Evolutionary conservation across 1,284 basidiomycete genomes (phyloP).

Genomic region (Heterobasidion irregulare): DNA sequence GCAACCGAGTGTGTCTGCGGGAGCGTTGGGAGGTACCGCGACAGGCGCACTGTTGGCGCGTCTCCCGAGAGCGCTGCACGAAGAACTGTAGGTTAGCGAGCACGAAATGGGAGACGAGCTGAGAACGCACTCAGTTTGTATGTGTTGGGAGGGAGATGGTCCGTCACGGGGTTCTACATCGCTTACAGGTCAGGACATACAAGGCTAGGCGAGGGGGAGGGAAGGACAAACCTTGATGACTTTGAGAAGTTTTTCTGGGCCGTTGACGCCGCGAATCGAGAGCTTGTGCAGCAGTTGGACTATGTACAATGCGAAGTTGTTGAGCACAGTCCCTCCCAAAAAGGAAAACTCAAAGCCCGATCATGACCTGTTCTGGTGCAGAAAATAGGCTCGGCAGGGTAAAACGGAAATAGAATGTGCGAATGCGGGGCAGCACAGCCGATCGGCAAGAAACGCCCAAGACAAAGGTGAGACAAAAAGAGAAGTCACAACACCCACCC

Average conservation of each 20-base stretch:
- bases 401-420: no score
- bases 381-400: no score
- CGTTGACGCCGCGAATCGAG: slow-evolving; percentile 92
- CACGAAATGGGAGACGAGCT: not conserved
- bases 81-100: slow-evolving; percentile 1
- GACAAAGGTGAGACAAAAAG: not conserved
- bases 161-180: slow-evolving; percentile 83
- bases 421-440: not conserved
- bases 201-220: not conserved
- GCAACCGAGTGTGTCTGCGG: slow-evolving; percentile 87
- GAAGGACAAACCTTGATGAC: slow-evolving; percentile 74
- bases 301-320: slow-evolving; percentile 20
- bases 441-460: not conserved
- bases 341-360: no score
- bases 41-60: slow-evolving; percentile 77
- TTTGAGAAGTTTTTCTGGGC: slow-evolving; percentile 93
- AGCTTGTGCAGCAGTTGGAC: slow-evolving; percentile 97
- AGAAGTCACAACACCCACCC: slow-evolving; percentile 52
- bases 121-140: slow-evolving; percentile 81
- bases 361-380: no score
- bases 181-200: slow-evolving; percentile 3
- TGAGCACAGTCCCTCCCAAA: not conserved
- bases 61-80: slow-evolving; percentile 83
- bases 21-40: slow-evolving; percentile 73
- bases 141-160: slow-evolving; percentile 94